phyloP scores from a whole-genome alignment of 2,329 filamentous ascomycete genomes.

The Colletotrichum abscissum region DNA sequence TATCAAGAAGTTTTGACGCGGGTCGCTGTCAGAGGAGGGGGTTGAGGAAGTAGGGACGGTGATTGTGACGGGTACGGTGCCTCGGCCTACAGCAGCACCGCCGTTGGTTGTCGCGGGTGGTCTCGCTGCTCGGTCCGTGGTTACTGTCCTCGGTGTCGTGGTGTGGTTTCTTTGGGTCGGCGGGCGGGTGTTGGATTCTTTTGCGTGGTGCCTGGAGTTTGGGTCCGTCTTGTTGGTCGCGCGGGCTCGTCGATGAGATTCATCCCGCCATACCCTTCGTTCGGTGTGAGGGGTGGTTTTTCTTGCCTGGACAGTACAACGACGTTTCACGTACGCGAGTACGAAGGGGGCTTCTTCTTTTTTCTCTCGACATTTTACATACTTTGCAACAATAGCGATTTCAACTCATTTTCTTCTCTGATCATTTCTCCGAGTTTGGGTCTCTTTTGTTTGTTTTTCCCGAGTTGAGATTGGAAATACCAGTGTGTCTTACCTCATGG shows the following conservation, averaged over 20 bases:
- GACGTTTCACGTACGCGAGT: conserved; percentile 5
- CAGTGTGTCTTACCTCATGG: background rate
- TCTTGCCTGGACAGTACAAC: background rate
- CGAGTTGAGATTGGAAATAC: background rate
- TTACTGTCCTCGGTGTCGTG: conserved; percentile 43
- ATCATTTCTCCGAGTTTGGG: background rate
- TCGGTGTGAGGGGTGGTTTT: background rate
- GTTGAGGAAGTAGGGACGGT: background rate
- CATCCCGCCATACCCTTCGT: background rate
- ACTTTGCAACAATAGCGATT: background rate
- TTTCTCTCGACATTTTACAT: conserved; percentile 1
- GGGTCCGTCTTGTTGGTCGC: conserved; percentile 21
- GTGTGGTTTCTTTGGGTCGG: conserved; percentile 47
- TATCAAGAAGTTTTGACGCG: conserved; percentile 71
- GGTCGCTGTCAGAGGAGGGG: conserved; percentile 23
- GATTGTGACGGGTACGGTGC: background rate
- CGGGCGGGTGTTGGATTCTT: conserved; percentile 37
- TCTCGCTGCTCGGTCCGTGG: conserved; percentile 40
- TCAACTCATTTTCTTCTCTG: background rate
- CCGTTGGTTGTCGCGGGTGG: background rate
- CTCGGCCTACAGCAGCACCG: background rate
- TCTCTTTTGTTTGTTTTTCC: too few relatives aligned
- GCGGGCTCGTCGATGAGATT: conserved; percentile 1
- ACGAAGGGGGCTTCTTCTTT: background rate
- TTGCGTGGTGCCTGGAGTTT: conserved; percentile 37